Evolutionary conservation across 2,329 filamentous ascomycete genomes (phyloP).

Genomic region (Sporothrix sp.): DNA sequence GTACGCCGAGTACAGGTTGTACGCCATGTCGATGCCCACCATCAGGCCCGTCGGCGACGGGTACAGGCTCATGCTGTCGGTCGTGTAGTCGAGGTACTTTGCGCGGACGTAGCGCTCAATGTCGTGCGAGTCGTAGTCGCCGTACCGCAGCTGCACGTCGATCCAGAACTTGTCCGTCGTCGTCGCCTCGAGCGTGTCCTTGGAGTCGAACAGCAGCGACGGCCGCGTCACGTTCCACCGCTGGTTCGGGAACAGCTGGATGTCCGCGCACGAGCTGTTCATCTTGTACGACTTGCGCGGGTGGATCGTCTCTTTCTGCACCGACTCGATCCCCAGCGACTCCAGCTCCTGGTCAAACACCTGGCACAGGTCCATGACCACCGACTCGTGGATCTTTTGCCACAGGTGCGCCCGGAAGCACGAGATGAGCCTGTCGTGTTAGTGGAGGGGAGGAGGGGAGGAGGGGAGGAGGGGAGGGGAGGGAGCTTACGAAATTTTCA

Average conservation of each 20-base stretch:
- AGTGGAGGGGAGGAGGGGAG: not conserved
- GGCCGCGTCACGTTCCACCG: slow-evolving; percentile 98
- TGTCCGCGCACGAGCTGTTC: slow-evolving; percentile 98
- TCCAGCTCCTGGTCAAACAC: slow-evolving; percentile 97
- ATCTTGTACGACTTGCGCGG: slow-evolving; percentile 99
- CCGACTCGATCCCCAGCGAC: slow-evolving; percentile 89
- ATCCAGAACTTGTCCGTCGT: slow-evolving; percentile 99
- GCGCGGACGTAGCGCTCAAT: slow-evolving; percentile 96
- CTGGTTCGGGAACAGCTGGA: slow-evolving; percentile 90
- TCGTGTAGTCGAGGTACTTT: slow-evolving; percentile 98
- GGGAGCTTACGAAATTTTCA: slow-evolving; percentile 88
- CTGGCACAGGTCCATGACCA: slow-evolving; percentile 98
- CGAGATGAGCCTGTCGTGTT: not conserved
- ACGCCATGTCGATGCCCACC: slow-evolving; percentile 95
- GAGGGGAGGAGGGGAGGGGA: not conserved
- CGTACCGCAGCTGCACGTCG: slow-evolving; percentile 87
- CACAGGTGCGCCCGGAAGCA: slow-evolving; percentile 99
- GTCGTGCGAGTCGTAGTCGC: slow-evolving; percentile 95
- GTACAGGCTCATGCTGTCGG: slow-evolving; percentile 97
- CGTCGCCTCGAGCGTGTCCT: slow-evolving; percentile 85
- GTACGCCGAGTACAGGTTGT: slow-evolving; percentile 96
- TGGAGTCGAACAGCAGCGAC: slow-evolving; percentile 88
- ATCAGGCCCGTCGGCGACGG: slow-evolving; percentile 93
- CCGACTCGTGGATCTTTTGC: slow-evolving; percentile 99
- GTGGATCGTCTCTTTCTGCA: slow-evolving; percentile 98